Evolutionary conservation across 2,329 filamentous ascomycete species (phyloP), one percentile per base, ranked within the genome.

Genomic region (Juglanconis sp.): DNA sequence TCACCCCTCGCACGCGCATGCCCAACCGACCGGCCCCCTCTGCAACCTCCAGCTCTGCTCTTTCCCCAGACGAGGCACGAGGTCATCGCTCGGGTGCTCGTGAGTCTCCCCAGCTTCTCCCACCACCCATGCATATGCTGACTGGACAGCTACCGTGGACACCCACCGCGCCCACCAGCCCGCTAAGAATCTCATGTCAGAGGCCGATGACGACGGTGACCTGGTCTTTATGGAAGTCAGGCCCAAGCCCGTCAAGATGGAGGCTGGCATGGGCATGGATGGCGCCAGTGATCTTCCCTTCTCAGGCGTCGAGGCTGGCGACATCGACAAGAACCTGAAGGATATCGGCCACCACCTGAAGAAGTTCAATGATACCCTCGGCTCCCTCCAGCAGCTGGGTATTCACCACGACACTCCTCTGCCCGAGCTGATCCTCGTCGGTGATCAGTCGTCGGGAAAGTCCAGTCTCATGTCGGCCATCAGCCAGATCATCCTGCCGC

Each of bases 381-480:
- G 84, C 3, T 83, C 88, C 52, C 81, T 96, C 0, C 85, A 91
- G 54, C 81, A 87, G 5, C 80, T 94, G 0, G 90, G 89, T 0
- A 86, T 96, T 0, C 86, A 89, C 53, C 84, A 89, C 17, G 83
- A 86, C 4, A 83, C 91, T 0, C 83, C 85, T 0, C 77, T 96
- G 0, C 91, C 92, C 0, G 91, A 92, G 66, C 86, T 96, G 9
- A 89, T 94, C 5, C 84, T 96, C 0, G 86, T 96, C 0, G 92
- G 92, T 0, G 92, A 96, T 53, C 92, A 96, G 68, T 90, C 86
- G 0, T 89, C 91, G 0, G 93, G 92, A 0, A 96, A 96, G 70
- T 92, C 87, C 0, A 92, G 77, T 34, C 69, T 84, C 5, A 84
- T 84, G 81, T 87, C 87, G 11, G 87, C 84, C 0, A 82, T 90